These are phyloP conservation scores for Parietaria judaica DNA, from an alignment of 306 rosid genomes.

Conservation along the genomic window DNA sequence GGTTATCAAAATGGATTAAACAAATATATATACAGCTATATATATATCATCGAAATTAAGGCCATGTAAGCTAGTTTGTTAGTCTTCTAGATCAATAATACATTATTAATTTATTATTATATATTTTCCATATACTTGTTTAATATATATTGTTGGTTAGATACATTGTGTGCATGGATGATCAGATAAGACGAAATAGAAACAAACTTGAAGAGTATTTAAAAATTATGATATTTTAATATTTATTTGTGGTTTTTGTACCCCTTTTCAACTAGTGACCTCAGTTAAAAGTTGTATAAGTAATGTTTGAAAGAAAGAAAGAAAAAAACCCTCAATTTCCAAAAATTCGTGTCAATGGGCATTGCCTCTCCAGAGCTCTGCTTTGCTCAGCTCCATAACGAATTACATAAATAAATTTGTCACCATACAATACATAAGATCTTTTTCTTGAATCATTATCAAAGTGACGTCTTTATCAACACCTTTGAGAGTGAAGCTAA, in stretches of 20 bases:
- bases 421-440: not conserved
- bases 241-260: not conserved
- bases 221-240: conserved; percentile 6
- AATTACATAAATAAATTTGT: not conserved
- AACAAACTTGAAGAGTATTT: conserved; percentile 12
- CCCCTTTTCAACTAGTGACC: conserved; percentile 1
- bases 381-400: not conserved
- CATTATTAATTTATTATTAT: not conserved
- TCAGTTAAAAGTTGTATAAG: not conserved
- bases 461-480: not conserved
- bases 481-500: not conserved
- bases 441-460: not conserved
- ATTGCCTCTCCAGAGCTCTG: not conserved
- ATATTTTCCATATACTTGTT: not conserved
- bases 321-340: not conserved
- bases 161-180: not conserved
- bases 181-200: conserved; percentile 20
- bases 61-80: not conserved
- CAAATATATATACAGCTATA: not conserved
- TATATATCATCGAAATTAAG: not conserved
- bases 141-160: conserved; percentile 12
- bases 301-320: not conserved
- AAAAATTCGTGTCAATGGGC: conserved; percentile 6
- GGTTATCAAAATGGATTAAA: not conserved
- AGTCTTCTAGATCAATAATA: conserved; percentile 6